Evolutionary conservation across 169 alveolate species (phyloP), one percentile per base, ranked within the genome.

Genomic region (Ichthyophthirius multifiliis): DNA sequence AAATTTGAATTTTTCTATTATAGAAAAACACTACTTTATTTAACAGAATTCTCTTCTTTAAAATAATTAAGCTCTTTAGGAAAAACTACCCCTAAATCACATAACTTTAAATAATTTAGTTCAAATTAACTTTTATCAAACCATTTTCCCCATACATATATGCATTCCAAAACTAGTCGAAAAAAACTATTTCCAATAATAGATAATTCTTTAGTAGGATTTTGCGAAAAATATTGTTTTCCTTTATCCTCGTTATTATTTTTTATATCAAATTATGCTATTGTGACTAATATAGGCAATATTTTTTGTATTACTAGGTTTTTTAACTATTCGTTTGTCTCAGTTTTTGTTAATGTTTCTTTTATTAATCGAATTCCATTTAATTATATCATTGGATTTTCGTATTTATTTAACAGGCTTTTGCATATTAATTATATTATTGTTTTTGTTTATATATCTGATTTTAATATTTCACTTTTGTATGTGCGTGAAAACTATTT

Each of bases 131-230:
- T 65, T 18, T 65, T 32, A 16, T 30, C 35, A 41, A 37, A 39
- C 77, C 62, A 67, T 7, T 16, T 16, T 12, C 43, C n/a, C 77
- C 77, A 67, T 2, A 67, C 77, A 3, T 18, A 12, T 5, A 67
- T 15, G 23, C 77, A 67, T 41, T 67, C 77, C 41, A 67, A 18
- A 4, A 67, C 77, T 67, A 67, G 30, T 67, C 77, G 35, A 23
- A 67, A 67, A 37, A 67, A 67, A 18, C 62, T 34, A 39, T 67
- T 67, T 4, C 77, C 77, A 13, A 67, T 18, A 16, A 67, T 67
- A 9, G 43, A 41, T 16, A 39, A 37, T 67, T 67, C 62, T 27
- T 34, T 37, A 6, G 43, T n/a, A 39, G 48, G 63, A 16, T 67
- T 35, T 2, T 37, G 64, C 4, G 35, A 4, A 67, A 67, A 67